Conservation (phyloP, 306 rosid species). For the Prosopis cineraria region DNA sequence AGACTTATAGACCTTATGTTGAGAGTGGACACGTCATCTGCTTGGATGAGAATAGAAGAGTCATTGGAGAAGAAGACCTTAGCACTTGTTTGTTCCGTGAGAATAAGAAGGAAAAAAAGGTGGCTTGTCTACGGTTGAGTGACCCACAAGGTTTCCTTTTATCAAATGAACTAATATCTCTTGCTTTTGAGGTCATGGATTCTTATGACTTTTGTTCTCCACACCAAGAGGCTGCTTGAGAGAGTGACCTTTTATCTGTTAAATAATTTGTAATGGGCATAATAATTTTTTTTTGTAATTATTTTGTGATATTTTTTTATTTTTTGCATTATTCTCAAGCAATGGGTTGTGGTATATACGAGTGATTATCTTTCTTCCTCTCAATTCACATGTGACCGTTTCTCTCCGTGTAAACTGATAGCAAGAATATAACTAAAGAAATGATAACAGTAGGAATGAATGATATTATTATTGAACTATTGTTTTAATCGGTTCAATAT, state of each 20-base stretch:
- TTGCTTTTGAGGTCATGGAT: slow-evolving; percentile 72
- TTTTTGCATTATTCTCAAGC: neutral
- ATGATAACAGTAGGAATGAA: too few species aligned
- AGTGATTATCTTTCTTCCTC: neutral
- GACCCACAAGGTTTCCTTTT: slow-evolving; percentile 95
- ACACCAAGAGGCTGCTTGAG: slow-evolving; percentile 26
- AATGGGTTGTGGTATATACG: neutral
- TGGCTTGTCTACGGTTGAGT: slow-evolving; percentile 67
- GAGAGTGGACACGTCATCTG: slow-evolving; percentile 79
- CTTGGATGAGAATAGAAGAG: slow-evolving; percentile 60
- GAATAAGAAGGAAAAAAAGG: slow-evolving; percentile 24
- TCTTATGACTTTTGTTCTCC: slow-evolving; percentile 46
- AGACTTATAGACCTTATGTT: slow-evolving; percentile 66
- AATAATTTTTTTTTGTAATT: neutral
- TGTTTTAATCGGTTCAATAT: too few species aligned
- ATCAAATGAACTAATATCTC: slow-evolving; percentile 84
- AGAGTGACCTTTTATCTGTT: slow-evolving; percentile 6
- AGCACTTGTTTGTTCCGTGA: slow-evolving; percentile 23
- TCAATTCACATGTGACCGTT: neutral
- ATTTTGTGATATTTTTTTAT: neutral
- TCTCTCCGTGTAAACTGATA: neutral
- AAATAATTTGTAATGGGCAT: neutral
- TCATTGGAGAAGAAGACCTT: slow-evolving; percentile 50
- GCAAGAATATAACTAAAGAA: neutral
- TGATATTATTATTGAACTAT: too few species aligned